phyloP scores from a whole-genome alignment of 2,329 filamentous ascomycete genomes.

The Cordyceps cateniannulata region DNA sequence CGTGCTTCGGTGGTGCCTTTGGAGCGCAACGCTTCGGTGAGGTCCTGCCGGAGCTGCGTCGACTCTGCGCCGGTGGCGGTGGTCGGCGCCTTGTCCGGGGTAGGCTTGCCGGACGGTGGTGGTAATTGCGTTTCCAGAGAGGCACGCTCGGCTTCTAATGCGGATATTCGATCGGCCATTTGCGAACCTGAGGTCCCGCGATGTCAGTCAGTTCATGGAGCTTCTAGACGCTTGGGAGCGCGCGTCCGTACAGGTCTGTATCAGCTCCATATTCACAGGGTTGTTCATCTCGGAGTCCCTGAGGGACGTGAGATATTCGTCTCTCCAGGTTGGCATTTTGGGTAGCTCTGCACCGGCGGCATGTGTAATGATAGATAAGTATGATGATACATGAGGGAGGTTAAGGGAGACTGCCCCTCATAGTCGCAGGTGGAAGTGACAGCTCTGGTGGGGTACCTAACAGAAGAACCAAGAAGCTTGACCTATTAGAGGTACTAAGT shows the following conservation, averaged over 20 bases:
- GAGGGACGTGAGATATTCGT: slow-evolving; percentile 73
- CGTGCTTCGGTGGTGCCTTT: slow-evolving; percentile 61
- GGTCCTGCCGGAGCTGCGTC: slow-evolving; percentile 57
- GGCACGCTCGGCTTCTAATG: slow-evolving; percentile 53
- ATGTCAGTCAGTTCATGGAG: neutral
- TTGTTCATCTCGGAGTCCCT: slow-evolving; percentile 64
- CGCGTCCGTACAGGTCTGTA: slow-evolving; percentile 67
- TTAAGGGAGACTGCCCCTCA: neutral
- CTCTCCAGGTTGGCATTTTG: slow-evolving; percentile 63
- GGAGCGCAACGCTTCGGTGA: slow-evolving; percentile 70
- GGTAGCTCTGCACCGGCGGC: neutral
- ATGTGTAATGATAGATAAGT: neutral
- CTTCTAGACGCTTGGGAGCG: neutral
- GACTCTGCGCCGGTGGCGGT: slow-evolving; percentile 25
- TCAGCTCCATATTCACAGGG: slow-evolving; percentile 56
- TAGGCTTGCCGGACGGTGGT: neutral
- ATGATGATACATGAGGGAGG: neutral
- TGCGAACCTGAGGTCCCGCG: slow-evolving; percentile 47
- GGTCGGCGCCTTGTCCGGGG: slow-evolving; percentile 15
- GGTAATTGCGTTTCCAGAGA: slow-evolving; percentile 25
- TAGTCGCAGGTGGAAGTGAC: neutral
- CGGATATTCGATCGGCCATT: slow-evolving; percentile 60
- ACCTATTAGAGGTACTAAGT: too few species aligned
- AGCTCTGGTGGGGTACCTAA: neutral
- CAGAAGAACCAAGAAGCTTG: neutral